Evolutionary conservation across 1,284 basidiomycete genomes (phyloP), one percentile per base, ranked within the genome.

Genomic region (Tilletia walkeri): DNA sequence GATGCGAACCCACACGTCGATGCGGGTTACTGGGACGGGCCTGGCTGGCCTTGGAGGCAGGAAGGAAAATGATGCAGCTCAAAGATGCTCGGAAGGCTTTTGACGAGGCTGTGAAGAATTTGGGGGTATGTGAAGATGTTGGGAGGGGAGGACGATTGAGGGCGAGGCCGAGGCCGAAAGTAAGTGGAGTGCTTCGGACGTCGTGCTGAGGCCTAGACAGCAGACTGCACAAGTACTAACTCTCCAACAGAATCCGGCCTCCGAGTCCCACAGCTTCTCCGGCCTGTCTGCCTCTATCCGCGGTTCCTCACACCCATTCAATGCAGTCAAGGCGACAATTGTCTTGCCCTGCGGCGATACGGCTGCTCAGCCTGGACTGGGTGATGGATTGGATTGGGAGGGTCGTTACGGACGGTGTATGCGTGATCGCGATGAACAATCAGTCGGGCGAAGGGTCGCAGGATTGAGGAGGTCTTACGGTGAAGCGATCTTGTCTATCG

Each of bases 281-380:
- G 95, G 98, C 84, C 88, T 92, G 61, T 93, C 91, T 76, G 95
- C 93, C 38, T 95, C 95, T 84, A 92, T 98, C 53, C 92, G 93
- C 88, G 94, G 95, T 47, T 94, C 92, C 77, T 87, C 92, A 75
- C 96, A 95, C 84, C 89, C 88, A 53, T 86, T 92, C 78, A 90
- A 86, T 66, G 86, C 87, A 6, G 81, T 87, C 75, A 87, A 88
- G 75, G 84, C 84, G 76, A 78, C 85, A 75, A 74, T 83, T 73
- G 69, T 84, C 70, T 73, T 82, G 30, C 73, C 83, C n/a, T 82
- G 79, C 75, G 78, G 79, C 16, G 82, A 81, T 34, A 74, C 77
- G 3, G 76, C 77, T 0, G 48, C 41, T 3, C 78, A 76, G 39
- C 67, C 75, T 53, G 82, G 80, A 12, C 73, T 83, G 72, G 83